phyloP scores from a whole-genome alignment of 352 stramenopile genomes.

The Sclerospora graminicola region DNA sequence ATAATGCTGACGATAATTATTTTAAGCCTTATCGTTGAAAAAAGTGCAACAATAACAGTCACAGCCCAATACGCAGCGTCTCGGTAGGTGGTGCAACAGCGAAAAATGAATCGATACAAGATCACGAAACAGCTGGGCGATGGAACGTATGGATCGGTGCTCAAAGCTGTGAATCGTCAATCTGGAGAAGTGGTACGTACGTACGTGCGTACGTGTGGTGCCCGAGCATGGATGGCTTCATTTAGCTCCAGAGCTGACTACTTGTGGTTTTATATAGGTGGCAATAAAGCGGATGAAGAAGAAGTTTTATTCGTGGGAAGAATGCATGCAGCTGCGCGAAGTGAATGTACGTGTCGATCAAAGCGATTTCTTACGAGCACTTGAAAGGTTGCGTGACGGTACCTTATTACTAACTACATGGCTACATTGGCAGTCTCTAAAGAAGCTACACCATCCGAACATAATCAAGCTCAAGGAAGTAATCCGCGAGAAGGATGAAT shows the following conservation, averaged over 20 bases:
- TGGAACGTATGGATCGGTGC: conserved; percentile 91
- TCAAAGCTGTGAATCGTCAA: conserved; percentile 91
- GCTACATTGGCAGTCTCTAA: conserved; percentile 59
- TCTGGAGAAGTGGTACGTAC: conserved; percentile 91
- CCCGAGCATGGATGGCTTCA: background rate
- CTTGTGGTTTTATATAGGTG: conserved; percentile 32
- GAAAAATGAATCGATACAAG: conserved; percentile 89
- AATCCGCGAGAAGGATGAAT: conserved; percentile 93
- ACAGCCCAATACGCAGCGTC: too few relatives aligned
- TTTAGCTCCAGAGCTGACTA: too few relatives aligned
- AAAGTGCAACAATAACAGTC: conserved; percentile 15
- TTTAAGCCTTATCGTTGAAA: conserved; percentile 4
- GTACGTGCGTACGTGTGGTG: too few relatives aligned
- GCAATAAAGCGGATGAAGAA: conserved; percentile 98
- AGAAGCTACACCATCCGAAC: conserved; percentile 94
- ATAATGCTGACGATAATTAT: conserved; percentile 4
- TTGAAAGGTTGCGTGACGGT: too few relatives aligned
- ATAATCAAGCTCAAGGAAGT: conserved; percentile 98
- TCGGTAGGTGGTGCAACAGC: too few relatives aligned
- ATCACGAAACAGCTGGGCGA: conserved; percentile 93
- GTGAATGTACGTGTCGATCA: conserved; percentile 73
- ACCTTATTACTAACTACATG: background rate
- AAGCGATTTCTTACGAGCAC: too few relatives aligned
- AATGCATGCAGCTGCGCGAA: conserved; percentile 96
- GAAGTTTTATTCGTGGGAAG: conserved; percentile 94